Conservation (phyloP, 2,329 filamentous ascomycete genomes). For the Huntiella abstrusa region DNA sequence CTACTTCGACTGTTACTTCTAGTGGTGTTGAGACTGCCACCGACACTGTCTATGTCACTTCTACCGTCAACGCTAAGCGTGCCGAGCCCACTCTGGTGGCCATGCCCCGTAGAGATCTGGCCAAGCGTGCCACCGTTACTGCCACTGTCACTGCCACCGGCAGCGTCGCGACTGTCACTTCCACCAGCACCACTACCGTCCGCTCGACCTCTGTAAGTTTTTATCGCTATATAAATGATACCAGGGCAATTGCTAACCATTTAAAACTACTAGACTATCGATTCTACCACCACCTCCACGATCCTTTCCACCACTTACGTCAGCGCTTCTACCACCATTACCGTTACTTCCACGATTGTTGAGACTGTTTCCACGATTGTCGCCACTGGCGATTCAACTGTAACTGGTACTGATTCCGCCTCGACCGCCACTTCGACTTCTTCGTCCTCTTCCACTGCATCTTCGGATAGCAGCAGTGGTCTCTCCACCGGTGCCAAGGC, state of each 20-base stretch:
- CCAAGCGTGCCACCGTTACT: slow-evolving; percentile 15
- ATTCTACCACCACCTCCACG: slow-evolving; percentile 15
- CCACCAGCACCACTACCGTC: slow-evolving; percentile 11
- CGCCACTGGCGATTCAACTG: slow-evolving; percentile 20
- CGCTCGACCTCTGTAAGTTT: slow-evolving; percentile 7
- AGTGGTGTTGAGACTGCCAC: slow-evolving; percentile 20
- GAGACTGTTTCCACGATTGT: slow-evolving; percentile 11
- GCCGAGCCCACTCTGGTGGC: slow-evolving; percentile 9
- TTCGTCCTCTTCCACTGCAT: slow-evolving; percentile 15
- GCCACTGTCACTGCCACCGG: slow-evolving; percentile 17
- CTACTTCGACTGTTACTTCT: slow-evolving; percentile 21
- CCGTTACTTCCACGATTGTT: slow-evolving; percentile 20
- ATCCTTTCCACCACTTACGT: slow-evolving; percentile 12
- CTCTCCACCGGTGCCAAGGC: slow-evolving; percentile 25
- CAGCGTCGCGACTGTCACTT: slow-evolving; percentile 15
- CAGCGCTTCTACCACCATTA: slow-evolving; percentile 22
- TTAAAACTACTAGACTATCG: slow-evolving; percentile 4
- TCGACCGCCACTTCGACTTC: slow-evolving; percentile 14
- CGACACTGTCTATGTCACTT: slow-evolving; percentile 19
- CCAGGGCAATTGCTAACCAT: not conserved
- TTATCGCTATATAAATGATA: not conserved
- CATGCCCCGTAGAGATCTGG: slow-evolving; percentile 3
- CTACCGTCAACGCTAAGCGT: slow-evolving; percentile 20
- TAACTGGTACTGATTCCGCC: slow-evolving; percentile 17
- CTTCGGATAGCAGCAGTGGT: slow-evolving; percentile 14